Percentiles rank a stretch among this genome's conserved stretches.
These are phyloP conservation scores for Gentiana dahurica DNA, from an alignment of 257 asterid genomes.

Conservation along the genomic window DNA sequence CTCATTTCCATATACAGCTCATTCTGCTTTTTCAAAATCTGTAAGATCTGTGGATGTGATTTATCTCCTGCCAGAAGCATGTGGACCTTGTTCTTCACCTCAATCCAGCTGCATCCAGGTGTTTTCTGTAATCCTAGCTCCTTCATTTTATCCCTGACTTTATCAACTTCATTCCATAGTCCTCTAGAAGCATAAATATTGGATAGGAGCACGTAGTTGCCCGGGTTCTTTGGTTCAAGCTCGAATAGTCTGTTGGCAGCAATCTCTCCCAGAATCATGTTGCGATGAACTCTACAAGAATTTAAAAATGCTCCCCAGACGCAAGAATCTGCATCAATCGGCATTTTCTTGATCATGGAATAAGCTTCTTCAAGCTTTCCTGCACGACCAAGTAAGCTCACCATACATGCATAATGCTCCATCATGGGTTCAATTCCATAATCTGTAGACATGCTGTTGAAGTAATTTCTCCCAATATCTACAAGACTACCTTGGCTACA, in stretches of 20 bases:
- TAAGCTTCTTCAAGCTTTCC: constrained; percentile 83
- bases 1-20: constrained; percentile 60
- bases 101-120: constrained; percentile 98
- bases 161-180: constrained; percentile 63
- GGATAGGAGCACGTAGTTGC: constrained; percentile 67
- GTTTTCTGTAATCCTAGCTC: constrained; percentile 59
- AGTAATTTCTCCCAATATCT: constrained; percentile 50
- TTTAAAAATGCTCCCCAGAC: constrained; percentile 90
- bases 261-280: constrained; percentile 56
- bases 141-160: constrained; percentile 61
- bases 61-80: constrained; percentile 87
- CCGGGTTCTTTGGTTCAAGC: constrained; percentile 71
- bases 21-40: constrained; percentile 43
- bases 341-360: constrained; percentile 55
- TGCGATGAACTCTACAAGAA: constrained; percentile 69
- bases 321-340: constrained; percentile 77
- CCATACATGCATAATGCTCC: constrained; percentile 87
- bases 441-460: constrained; percentile 50
- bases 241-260: constrained; percentile 68
- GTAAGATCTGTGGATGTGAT: constrained; percentile 67
- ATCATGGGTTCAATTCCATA: constrained; percentile 50
- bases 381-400: constrained; percentile 78
- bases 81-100: constrained; percentile 69
- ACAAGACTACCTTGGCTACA: constrained; percentile 73
- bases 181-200: constrained; percentile 82